Conservation (phyloP, 371 early-diverging fungal species). For the Basidiobolus meristosporus region DNA sequence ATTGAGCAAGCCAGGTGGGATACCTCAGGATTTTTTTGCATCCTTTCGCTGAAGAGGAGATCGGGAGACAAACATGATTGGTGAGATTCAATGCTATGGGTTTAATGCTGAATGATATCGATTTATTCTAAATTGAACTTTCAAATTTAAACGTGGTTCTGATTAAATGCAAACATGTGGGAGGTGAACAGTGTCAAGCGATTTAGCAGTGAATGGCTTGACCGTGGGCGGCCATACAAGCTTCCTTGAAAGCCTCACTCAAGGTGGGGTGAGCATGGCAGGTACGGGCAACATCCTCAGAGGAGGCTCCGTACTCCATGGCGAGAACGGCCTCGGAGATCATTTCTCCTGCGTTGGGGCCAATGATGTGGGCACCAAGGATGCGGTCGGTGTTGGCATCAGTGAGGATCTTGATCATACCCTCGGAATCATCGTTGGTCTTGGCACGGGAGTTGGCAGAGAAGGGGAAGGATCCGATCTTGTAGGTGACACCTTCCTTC, state of each 20-base stretch:
- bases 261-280: constrained; percentile 97
- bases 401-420: constrained; percentile 87
- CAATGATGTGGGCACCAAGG: constrained; percentile 93
- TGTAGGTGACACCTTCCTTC: constrained; percentile 66
- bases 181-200: too few species aligned
- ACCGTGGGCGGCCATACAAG: constrained; percentile 26
- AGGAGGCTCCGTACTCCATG: constrained; percentile 91
- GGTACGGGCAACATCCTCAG: constrained; percentile 93
- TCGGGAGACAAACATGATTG: too few species aligned
- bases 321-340: constrained; percentile 95
- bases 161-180: neutral
- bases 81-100: too few species aligned
- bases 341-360: constrained; percentile 97
- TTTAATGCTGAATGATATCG: too few species aligned
- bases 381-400: constrained; percentile 91
- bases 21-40: too few species aligned
- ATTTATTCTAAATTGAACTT: too few species aligned
- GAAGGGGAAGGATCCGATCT: constrained; percentile 85
- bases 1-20: too few species aligned
- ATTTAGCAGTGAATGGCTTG: constrained; percentile 27
- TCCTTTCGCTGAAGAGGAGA: too few species aligned
- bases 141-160: neutral
- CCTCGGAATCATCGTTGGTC: constrained; percentile 89
- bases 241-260: constrained; percentile 96
- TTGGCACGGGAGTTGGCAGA: constrained; percentile 94